Evolutionary conservation across 495 filamentous ascomycete genomes (phyloP), one percentile per base, ranked within the genome.

Genomic region (Annulohypoxylon bovei): DNA sequence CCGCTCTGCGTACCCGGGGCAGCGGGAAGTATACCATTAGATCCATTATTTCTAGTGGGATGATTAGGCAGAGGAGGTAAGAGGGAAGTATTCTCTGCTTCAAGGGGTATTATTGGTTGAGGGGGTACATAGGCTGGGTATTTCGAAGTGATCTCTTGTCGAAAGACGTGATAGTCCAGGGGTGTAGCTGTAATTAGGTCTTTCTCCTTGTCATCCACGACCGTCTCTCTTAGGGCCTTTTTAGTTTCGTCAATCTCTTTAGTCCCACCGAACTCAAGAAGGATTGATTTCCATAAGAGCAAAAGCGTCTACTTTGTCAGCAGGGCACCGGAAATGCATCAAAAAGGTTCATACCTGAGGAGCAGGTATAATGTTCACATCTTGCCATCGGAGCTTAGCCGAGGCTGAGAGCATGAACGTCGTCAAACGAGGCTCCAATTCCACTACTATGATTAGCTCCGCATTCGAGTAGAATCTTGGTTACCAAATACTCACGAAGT

Each of bases 81-180:
- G 55, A 98, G 92, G 0, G 93, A 94, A 70, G 93, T 95, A 60
- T 94, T 92, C 37, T 97, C 93, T 6, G 92, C 84, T 72, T 98
- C 94, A 1, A 99, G 83, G 1, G 95, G 93, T 63, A 99, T 88
- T 11, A 92, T 79, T 0, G 92, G 89, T 25, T 88, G 90, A 22
- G 95, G 96, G 4, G 95, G 95, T 65, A 94, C 90, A 78, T 98
- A 99, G 4, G 96, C 91, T 4, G 95, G 95, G 75, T 99, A 99
- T 81, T 99, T 99, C 0, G 95, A 98, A n/a, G 90, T 97, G 69
- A 99, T 93, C 78, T 99, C 95, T 77, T 98, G 95, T 25, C 96
- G 89, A 75, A 99, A 99, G 11, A 93, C 84, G 75, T 98, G 95
- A 74, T 99, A 99, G 74, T 99, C 96, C 8, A 99, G 83, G 11